Evolutionary conservation across 139 green algal species (phyloP).

Genomic region (Marvania coccoides): DNA sequence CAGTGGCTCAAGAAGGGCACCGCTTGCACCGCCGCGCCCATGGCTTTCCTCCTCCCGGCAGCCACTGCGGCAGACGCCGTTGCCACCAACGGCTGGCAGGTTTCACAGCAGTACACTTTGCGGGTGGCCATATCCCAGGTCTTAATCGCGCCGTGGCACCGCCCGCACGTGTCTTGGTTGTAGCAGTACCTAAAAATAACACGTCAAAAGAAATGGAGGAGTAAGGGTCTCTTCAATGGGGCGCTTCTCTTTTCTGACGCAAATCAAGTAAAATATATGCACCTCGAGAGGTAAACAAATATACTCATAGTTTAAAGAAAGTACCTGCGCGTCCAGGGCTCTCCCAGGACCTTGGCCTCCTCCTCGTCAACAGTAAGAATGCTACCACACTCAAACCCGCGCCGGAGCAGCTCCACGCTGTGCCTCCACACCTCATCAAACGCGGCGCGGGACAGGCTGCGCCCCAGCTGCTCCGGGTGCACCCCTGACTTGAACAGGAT

Average conservation of each 20-base stretch:
- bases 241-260: background rate
- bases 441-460: conserved; percentile 30
- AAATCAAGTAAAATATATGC: background rate
- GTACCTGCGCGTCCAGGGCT: conserved; percentile 64
- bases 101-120: conserved; percentile 65
- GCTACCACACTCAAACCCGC: conserved; percentile 62
- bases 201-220: background rate
- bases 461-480: conserved; percentile 68
- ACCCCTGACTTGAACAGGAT: conserved; percentile 50
- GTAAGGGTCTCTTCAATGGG: background rate
- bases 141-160: conserved; percentile 46
- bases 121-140: conserved; percentile 70
- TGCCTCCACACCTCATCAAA: conserved; percentile 61
- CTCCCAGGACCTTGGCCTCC: conserved; percentile 52
- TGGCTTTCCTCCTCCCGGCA: conserved; percentile 10
- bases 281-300: background rate
- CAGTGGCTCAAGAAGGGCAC: conserved; percentile 62
- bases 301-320: background rate
- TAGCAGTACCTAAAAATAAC: conserved; percentile 67
- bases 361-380: conserved; percentile 84
- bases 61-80: conserved; percentile 8
- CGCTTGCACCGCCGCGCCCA: conserved; percentile 15
- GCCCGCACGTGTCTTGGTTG: conserved; percentile 68
- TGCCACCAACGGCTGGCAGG: conserved; percentile 49
- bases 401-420: conserved; percentile 56